These are phyloP conservation scores for Phaeosphaeriaceae sp. DNA, from an alignment of 2,329 filamentous ascomycete genomes.

Conservation along the genomic window DNA sequence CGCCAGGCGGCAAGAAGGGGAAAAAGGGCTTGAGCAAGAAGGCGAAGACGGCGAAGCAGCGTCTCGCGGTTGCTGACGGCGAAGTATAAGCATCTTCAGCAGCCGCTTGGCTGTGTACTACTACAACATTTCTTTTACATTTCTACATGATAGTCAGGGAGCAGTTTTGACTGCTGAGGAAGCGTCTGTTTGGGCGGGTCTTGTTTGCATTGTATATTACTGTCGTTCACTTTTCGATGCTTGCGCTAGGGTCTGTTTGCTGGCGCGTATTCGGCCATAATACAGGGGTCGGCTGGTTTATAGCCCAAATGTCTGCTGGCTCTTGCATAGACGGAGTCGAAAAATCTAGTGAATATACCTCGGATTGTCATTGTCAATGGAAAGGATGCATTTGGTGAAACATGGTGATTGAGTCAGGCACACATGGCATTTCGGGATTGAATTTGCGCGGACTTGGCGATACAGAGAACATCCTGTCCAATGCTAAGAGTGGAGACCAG, in stretches of 20 bases:
- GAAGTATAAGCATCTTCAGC: slow-evolving; percentile 32
- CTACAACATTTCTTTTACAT: slow-evolving; percentile 14
- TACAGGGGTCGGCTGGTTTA: neutral
- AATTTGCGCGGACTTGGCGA: neutral
- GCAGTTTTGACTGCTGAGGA: neutral
- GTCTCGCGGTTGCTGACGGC: slow-evolving; percentile 58
- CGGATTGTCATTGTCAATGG: no score
- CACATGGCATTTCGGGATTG: neutral
- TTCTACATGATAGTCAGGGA: slow-evolving; percentile 13
- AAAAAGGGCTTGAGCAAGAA: slow-evolving; percentile 56
- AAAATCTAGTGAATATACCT: neutral
- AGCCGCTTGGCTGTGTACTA: slow-evolving; percentile 7
- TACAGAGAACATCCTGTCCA: neutral
- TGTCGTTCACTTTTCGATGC: slow-evolving; percentile 3
- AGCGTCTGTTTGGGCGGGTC: slow-evolving; percentile 5
- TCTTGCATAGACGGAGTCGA: neutral
- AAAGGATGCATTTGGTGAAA: no score
- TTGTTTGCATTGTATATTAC: slow-evolving; percentile 23
- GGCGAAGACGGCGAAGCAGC: slow-evolving; percentile 59
- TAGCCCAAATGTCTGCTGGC: neutral
- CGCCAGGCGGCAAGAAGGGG: slow-evolving; percentile 62
- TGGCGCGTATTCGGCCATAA: neutral
- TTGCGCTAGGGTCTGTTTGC: slow-evolving; percentile 3
- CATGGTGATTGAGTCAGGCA: no score
- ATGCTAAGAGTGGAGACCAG: neutral